Evolutionary conservation across 768 basidiomycete species (phyloP), one percentile per base, ranked within the genome.

Genomic region (Russula sp.): DNA sequence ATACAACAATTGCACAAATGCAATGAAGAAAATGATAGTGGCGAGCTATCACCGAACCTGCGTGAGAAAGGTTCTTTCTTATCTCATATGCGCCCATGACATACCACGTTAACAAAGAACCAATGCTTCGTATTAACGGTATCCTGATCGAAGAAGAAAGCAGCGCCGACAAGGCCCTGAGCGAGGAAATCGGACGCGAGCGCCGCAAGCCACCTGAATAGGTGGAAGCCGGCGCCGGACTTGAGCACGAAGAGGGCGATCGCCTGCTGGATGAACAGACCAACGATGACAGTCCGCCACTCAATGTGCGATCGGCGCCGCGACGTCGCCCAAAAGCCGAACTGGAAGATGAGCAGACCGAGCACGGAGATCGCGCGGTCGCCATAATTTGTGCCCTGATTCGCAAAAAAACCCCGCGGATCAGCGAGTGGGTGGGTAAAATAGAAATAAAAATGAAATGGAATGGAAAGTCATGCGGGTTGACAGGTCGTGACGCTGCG

Each of bases 21-120:
- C 92, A 68, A 97, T 83, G 80, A 97, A 97, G 81, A 96, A 96
- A 71, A 97, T 91, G 73, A 96, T 89, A 20, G 87, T 82, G 10
- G 82, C 70, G 45, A 94, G 82, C 83, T 89, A 69, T 31, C 32
- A 35, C 16, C 6, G n/a, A 10, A 42, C 18, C 18, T 14, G 20
- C 11, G 9, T 39, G 27, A 34, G 48, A 40, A 50, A 49, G n/a
- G 3, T 42, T 8, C 14, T 13, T 42, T 8, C 14, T 13, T 32
- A 27, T 18, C 6, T 11, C 31, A 45, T 2, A 42, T 42, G 53
- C 20, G 39, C 42, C 13, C 14, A 63, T 44, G 44, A 74, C 83
- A 56, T 68, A 87, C 86, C 56, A 84, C 86, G 72, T 88, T 89
- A 65, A 91, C 86, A 70, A 92, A 91, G 79, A 93, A 92, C 89